phyloP scores from a whole-genome alignment of 116 monocot species.

The Papilionanthe hybrid region DNA sequence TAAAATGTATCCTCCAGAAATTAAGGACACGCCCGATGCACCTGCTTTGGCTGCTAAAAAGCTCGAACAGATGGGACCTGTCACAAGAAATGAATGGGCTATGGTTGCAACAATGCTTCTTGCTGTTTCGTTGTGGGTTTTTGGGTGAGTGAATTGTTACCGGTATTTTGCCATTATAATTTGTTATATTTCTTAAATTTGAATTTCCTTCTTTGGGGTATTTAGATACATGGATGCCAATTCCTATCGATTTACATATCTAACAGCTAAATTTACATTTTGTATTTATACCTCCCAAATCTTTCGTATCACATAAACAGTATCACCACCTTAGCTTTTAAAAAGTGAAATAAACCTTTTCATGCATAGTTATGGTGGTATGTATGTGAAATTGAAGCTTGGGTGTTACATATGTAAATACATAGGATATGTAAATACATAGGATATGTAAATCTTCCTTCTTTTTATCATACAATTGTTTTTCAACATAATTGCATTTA shows the following conservation, averaged over 20 bases:
- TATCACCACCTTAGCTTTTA: too few relatives aligned
- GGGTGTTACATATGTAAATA: too few relatives aligned
- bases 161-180: neutral
- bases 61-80: conserved; percentile 79
- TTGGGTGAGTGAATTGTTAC: conserved; percentile 53
- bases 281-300: too few relatives aligned
- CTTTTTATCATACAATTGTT: neutral
- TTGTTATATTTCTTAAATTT: neutral
- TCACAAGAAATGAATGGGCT: conserved; percentile 78
- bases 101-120: conserved; percentile 96
- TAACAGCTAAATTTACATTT: too few relatives aligned
- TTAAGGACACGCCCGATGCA: conserved; percentile 85
- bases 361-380: too few relatives aligned
- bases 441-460: neutral
- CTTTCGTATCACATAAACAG: too few relatives aligned
- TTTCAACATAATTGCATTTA: neutral
- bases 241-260: too few relatives aligned
- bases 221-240: too few relatives aligned
- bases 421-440: neutral
- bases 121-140: conserved; percentile 86
- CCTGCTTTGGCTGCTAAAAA: conserved; percentile 79
- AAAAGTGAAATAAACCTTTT: too few relatives aligned
- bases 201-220: neutral
- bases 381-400: too few relatives aligned
- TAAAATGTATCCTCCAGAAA: conserved; percentile 85